Conservation (phyloP, 108 stramenopile genomes). For the Ochromonas danica region DNA sequence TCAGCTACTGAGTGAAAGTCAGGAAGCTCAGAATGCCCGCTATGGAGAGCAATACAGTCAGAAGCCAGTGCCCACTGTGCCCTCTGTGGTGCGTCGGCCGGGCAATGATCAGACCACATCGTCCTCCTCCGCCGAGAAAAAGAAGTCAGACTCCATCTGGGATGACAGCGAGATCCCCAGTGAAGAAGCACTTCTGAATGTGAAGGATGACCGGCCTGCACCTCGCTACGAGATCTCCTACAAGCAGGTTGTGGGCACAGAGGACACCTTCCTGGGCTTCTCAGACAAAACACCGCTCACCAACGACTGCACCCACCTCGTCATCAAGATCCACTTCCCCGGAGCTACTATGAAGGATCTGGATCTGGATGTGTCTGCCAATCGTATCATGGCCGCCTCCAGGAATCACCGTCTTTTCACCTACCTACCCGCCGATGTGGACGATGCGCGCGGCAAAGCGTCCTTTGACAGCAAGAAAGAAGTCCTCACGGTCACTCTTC, state of each 20-base stretch:
- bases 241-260: constrained; percentile 52
- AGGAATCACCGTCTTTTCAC: constrained; percentile 41
- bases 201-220: constrained; percentile 42
- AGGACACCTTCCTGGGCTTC: constrained; percentile 51
- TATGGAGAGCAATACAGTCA: background rate
- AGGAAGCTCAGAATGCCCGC: background rate
- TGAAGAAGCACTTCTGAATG: constrained; percentile 37
- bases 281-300: constrained; percentile 47
- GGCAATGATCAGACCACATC: background rate
- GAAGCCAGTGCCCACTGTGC: background rate
- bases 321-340: constrained; percentile 49
- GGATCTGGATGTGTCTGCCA: constrained; percentile 44
- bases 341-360: constrained; percentile 43
- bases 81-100: background rate
- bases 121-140: background rate
- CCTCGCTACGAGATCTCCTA: constrained; percentile 49
- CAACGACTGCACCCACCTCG: constrained; percentile 50
- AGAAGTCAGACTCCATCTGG: constrained; percentile 44
- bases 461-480: constrained; percentile 45
- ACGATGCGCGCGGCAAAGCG: constrained; percentile 44
- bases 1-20: background rate
- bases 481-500: constrained; percentile 46
- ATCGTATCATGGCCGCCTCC: constrained; percentile 36
- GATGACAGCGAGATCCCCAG: constrained; percentile 36
- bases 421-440: constrained; percentile 48